These are phyloP conservation scores for Amylostereum areolatum DNA, from an alignment of 1,284 basidiomycete species.

Conservation along the genomic window DNA sequence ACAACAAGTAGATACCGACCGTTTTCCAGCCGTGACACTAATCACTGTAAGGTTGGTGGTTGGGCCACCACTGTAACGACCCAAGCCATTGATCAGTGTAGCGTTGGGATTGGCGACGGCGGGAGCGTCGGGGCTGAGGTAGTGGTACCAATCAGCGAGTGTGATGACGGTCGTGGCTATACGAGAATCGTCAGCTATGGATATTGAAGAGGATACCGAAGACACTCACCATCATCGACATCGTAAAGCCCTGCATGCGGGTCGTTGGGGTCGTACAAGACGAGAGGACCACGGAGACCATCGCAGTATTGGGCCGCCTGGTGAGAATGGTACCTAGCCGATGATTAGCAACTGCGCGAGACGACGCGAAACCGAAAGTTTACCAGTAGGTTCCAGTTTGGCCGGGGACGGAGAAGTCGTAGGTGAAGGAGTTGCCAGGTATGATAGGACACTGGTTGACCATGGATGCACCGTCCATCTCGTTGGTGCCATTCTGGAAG, in stretches of 20 bases:
- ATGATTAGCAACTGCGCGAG: too few relatives aligned
- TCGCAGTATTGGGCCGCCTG: background rate
- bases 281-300: background rate
- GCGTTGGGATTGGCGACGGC: constrained; percentile 6
- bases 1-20: constrained; percentile 28
- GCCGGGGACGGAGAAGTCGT: background rate
- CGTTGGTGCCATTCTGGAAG: background rate
- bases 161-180: constrained; percentile 21
- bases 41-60: constrained; percentile 27
- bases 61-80: constrained; percentile 30
- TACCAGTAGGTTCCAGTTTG: background rate
- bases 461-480: background rate
- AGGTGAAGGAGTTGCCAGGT: background rate
- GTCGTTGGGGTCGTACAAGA: background rate
- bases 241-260: background rate
- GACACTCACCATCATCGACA: background rate
- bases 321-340: background rate
- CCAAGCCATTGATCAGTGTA: constrained; percentile 46
- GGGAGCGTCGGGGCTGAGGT: background rate
- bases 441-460: background rate
- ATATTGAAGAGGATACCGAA: too few relatives aligned
- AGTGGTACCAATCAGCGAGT: constrained; percentile 20
- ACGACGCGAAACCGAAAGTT: too few relatives aligned
- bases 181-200: too few relatives aligned
- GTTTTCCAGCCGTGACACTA: constrained; percentile 22